Evolutionary conservation across 306 rosid species (phyloP).

Genomic region (Sechiopsis laciniata): DNA sequence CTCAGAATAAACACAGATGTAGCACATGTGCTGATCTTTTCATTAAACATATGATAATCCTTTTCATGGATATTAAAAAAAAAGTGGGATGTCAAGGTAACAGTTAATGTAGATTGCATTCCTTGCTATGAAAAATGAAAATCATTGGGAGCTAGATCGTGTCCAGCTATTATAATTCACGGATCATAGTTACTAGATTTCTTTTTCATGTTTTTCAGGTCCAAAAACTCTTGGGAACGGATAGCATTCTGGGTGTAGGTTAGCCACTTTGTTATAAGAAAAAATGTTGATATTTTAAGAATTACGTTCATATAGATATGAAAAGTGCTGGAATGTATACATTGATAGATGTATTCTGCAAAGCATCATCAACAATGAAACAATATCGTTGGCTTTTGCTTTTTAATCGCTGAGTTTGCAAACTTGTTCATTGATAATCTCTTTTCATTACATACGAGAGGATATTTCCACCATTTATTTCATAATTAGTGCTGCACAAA

Average conservation of each 20-base stretch:
- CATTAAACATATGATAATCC: not conserved
- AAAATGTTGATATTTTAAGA: not conserved
- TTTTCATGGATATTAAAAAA: constrained; percentile 3
- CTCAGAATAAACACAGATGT: constrained; percentile 4
- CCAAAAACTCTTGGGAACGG: not conserved
- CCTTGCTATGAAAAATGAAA: not conserved
- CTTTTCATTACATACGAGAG: not conserved
- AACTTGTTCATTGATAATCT: not conserved
- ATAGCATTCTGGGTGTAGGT: not conserved
- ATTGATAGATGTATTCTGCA: too few relatives aligned
- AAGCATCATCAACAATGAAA: not conserved
- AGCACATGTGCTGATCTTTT: not conserved
- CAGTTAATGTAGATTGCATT: not conserved
- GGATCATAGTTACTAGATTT: not conserved
- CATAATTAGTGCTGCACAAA: not conserved
- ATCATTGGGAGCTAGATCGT: not conserved
- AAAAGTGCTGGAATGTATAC: not conserved
- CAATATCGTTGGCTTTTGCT: not conserved
- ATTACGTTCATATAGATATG: not conserved
- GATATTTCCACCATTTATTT: not conserved
- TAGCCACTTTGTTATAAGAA: not conserved
- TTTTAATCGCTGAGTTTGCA: not conserved
- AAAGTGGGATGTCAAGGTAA: not conserved
- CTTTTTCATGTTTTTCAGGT: not conserved
- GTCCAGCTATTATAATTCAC: not conserved